Evolutionary conservation across 1,284 basidiomycete species (phyloP).

Genomic region (Amylostereum chailletii): DNA sequence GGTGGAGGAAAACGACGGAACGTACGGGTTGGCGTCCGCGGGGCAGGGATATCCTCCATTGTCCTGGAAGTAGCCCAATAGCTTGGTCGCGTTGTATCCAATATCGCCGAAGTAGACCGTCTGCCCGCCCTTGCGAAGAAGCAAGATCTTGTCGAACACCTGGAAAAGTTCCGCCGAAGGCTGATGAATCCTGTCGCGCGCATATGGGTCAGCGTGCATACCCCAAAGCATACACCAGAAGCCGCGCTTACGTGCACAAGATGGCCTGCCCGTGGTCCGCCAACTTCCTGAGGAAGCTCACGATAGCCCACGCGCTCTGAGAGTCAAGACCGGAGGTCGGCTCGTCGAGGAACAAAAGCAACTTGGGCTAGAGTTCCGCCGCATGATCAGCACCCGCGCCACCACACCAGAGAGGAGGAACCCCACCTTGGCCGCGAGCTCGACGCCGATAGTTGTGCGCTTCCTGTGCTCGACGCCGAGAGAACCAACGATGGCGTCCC

Average conservation of each 20-base stretch:
- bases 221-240: background rate
- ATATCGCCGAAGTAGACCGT: slow-evolving; percentile 76
- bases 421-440: slow-evolving; percentile 62
- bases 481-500: slow-evolving; percentile 71
- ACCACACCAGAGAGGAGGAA: background rate
- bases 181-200: slow-evolving; percentile 36
- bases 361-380: slow-evolving; percentile 40
- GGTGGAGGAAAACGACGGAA: slow-evolving; percentile 22
- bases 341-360: slow-evolving; percentile 80
- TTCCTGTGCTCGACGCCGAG: slow-evolving; percentile 75
- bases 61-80: slow-evolving; percentile 65
- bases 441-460: slow-evolving; percentile 76
- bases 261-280: slow-evolving; percentile 77
- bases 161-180: slow-evolving; percentile 70
- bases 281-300: slow-evolving; percentile 72
- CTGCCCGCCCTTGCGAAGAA: slow-evolving; percentile 63
- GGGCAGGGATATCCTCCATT: slow-evolving; percentile 40
- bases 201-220: background rate
- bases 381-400: background rate
- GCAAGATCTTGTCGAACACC: slow-evolving; percentile 55
- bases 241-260: slow-evolving; percentile 42
- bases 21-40: slow-evolving; percentile 33
- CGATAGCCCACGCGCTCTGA: slow-evolving; percentile 83
- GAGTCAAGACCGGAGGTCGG: slow-evolving; percentile 83
- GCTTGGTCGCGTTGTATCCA: slow-evolving; percentile 43